Evolutionary conservation across 495 filamentous ascomycete species (phyloP).

Genomic region (Podospora australis): DNA sequence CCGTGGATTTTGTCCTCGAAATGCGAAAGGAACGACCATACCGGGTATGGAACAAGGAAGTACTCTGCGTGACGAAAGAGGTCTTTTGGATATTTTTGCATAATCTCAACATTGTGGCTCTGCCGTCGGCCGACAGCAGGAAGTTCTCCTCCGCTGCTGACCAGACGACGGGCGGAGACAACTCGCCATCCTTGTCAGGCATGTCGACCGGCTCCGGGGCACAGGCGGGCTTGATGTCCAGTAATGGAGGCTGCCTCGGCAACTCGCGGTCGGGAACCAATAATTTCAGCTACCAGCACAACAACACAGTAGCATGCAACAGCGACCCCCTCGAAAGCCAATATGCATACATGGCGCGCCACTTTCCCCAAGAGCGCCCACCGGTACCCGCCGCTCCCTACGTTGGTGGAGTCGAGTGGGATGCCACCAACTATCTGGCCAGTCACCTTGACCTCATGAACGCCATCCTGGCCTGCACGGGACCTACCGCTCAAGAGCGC

Average conservation of each 20-base stretch:
- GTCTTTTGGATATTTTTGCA: slow-evolving; percentile 99
- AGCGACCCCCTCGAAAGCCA: slow-evolving; percentile 25
- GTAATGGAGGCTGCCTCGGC: too few relatives aligned
- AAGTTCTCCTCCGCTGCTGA: not conserved
- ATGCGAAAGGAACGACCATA: slow-evolving; percentile 87
- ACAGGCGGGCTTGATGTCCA: too few relatives aligned
- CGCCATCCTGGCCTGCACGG: slow-evolving; percentile 75
- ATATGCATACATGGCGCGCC: slow-evolving; percentile 53
- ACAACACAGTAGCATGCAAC: not conserved
- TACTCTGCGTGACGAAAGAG: slow-evolving; percentile 88
- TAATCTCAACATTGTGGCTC: slow-evolving; percentile 76
- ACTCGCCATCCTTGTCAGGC: too few relatives aligned
- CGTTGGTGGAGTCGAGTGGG: slow-evolving; percentile 97
- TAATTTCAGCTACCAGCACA: too few relatives aligned
- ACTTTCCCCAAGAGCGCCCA: slow-evolving; percentile 83
- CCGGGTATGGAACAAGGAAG: slow-evolving; percentile 88
- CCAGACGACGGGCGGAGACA: not conserved
- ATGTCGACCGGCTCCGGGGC: too few relatives aligned
- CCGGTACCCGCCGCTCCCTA: slow-evolving; percentile 94
- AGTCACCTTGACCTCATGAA: slow-evolving; percentile 90
- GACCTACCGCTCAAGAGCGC: slow-evolving; percentile 60
- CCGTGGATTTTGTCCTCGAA: slow-evolving; percentile 77
- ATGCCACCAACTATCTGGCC: slow-evolving; percentile 92
- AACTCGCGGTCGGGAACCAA: too few relatives aligned
- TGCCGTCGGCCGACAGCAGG: slow-evolving; percentile 32